Evolutionary conservation across 768 basidiomycete species (phyloP), one percentile per base, ranked within the genome.

Genomic region (Lepiota brunneoincarnata): DNA sequence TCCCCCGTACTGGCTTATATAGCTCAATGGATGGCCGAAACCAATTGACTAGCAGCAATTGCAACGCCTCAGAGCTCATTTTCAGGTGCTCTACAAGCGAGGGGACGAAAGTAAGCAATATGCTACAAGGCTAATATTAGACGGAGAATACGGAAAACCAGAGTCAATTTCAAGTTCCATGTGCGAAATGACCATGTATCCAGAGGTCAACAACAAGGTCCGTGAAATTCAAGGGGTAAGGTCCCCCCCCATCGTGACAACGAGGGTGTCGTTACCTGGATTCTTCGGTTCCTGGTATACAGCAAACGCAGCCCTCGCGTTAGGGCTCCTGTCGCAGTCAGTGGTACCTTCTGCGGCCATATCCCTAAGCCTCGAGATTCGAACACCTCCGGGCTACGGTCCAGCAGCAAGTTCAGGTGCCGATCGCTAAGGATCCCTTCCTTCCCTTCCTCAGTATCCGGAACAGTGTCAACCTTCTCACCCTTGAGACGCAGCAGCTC

Each of bases 391-490:
- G 81, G 82, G 34, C 85, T 75, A 26, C 95, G 77, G 61, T 97
- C 94, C 35, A 98, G 74, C 48, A 98, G 74, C 64, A 83, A 75
- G 18, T 87, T 83, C 34, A 99, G 70, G 61, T 96, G 92, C 36
- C 77, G 79, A 49, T 97, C 91, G 58, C 84, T 87, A 61, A 99
- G 76, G 47, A 98, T 83, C 34, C 81, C 81, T 41, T 76, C 73
- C 65, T 86, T 86, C 34, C 83, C 87, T 58, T 80, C 82, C 20
- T 79, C 82, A 15, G 84, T 89, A 61, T 83, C 79, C 1, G 83
- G 83, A 15, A 93, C 91, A 9, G 97, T 85, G 49, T 91, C 83
- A 55, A 98, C 91, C 64, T 93, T 86, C 70, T 98, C 92, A 14
- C 88, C 88, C 63, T 96, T 93, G 3, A 96, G 80, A 35, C 76